phyloP scores from a whole-genome alignment of 441 rosid genomes.

The Theobroma grandiflorum region DNA sequence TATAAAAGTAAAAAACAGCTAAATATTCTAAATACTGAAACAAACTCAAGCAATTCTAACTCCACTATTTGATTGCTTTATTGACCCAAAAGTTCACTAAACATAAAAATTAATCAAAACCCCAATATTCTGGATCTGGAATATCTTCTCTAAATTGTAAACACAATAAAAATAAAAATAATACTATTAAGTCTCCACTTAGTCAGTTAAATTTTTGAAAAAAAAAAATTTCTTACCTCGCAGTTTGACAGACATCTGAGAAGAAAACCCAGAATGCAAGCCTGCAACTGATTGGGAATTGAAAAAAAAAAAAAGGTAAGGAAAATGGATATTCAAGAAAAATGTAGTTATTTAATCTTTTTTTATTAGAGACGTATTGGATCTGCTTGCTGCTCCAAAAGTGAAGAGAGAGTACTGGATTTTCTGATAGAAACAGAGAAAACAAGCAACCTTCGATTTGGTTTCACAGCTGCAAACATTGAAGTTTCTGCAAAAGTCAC shows the following conservation, averaged over 20 bases:
- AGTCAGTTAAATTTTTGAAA: neutral
- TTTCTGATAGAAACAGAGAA: neutral
- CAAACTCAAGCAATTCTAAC: neutral
- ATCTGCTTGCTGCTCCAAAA: neutral
- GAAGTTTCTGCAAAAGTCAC: neutral
- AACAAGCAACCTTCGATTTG: neutral
- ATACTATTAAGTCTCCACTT: neutral
- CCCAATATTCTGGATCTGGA: neutral
- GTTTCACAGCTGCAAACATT: neutral
- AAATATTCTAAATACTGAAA: neutral
- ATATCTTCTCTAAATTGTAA: neutral
- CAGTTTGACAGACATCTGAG: constrained; percentile 3
- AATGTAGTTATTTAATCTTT: neutral
- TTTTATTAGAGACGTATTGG: neutral
- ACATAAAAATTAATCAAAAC: neutral
- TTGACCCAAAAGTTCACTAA: neutral
- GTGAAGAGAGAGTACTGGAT: neutral
- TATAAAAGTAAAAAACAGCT: neutral
- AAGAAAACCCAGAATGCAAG: constrained; percentile 5
- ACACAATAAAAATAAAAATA: neutral
- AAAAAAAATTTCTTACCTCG: neutral
- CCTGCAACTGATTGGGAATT: neutral
- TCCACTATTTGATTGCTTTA: neutral
- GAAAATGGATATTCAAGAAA: neutral
- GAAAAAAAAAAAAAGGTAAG: neutral